These are phyloP conservation scores for Bipolaris oryzae DNA, from an alignment of 2,329 filamentous ascomycete species.

Conservation along the genomic window DNA sequence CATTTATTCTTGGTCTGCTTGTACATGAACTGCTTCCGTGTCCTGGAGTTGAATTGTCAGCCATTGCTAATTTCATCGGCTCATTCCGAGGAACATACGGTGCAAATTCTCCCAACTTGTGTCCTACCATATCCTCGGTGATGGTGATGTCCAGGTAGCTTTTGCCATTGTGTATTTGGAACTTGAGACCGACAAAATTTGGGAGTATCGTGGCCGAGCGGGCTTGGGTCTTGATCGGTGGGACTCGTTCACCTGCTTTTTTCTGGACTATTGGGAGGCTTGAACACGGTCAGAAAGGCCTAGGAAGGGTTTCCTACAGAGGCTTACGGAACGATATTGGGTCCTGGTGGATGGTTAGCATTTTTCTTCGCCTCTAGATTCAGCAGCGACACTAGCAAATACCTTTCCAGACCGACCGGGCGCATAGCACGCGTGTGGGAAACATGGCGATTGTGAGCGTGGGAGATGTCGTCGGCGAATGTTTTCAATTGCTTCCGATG, in stretches of 20 bases:
- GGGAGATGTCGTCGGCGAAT: conserved; percentile 37
- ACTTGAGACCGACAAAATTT: conserved; percentile 87
- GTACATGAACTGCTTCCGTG: conserved; percentile 70
- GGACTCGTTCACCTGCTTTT: conserved; percentile 66
- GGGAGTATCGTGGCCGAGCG: conserved; percentile 88
- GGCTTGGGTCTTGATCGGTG: conserved; percentile 83
- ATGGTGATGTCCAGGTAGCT: conserved; percentile 80
- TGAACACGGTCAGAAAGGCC: conserved; percentile 31
- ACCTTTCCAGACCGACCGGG: conserved; percentile 91
- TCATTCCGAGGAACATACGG: conserved; percentile 62
- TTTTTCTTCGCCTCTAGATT: conserved; percentile 58
- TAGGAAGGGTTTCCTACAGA: conserved; percentile 3
- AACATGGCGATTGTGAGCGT: conserved; percentile 61
- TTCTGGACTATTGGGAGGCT: conserved; percentile 68
- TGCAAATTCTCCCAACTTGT: conserved; percentile 92
- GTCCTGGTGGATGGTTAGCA: conserved; percentile 56
- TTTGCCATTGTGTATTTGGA: conserved; percentile 92
- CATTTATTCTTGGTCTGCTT: conserved; percentile 75
- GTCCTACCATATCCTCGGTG: conserved; percentile 95
- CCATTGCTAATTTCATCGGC: background rate
- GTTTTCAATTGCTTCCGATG: conserved; percentile 23
- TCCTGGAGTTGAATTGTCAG: conserved; percentile 53
- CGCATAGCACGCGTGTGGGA: conserved; percentile 65
- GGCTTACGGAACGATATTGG: conserved; percentile 73
- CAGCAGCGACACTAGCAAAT: conserved; percentile 15